Evolutionary conservation across 768 basidiomycete genomes (phyloP).

Genomic region (Russula griseocarnosa): DNA sequence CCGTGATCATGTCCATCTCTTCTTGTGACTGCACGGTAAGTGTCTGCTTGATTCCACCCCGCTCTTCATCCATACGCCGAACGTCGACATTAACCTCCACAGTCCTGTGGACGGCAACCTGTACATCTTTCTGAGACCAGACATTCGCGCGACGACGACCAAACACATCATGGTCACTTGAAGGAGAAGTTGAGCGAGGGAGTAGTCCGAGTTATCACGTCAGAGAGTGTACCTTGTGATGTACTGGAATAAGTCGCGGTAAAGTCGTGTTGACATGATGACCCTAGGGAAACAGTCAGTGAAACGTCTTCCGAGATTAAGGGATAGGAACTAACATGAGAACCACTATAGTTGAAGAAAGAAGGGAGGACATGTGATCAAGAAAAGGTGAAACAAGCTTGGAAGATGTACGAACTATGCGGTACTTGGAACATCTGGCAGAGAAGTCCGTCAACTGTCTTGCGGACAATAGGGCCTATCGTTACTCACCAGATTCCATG

Average conservation of each 20-base stretch:
- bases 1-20: constrained; percentile 13
- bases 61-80: constrained; percentile 16
- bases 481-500: constrained; percentile 25
- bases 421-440: constrained; percentile 28
- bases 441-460: background rate
- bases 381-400: background rate
- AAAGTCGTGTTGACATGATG: constrained; percentile 26
- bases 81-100: constrained; percentile 23
- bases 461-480: background rate
- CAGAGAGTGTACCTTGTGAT: constrained; percentile 22
- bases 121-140: constrained; percentile 13
- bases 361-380: background rate
- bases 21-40: constrained; percentile 14
- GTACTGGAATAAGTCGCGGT: constrained; percentile 26
- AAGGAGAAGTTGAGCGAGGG: constrained; percentile 20
- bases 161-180: constrained; percentile 24
- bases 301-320: background rate
- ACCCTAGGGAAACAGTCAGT: constrained; percentile 15
- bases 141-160: constrained; percentile 24
- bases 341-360: constrained; percentile 20
- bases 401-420: constrained; percentile 22
- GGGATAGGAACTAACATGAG: constrained; percentile 17
- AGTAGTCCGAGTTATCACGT: constrained; percentile 8
- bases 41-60: background rate
- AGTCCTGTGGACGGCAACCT: constrained; percentile 21